A percentile compares a stretch with the other conserved stretches of the same genome.
phyloP scores from a whole-genome alignment of 257 asterid genomes.

The Capsicum rhomboideum region DNA sequence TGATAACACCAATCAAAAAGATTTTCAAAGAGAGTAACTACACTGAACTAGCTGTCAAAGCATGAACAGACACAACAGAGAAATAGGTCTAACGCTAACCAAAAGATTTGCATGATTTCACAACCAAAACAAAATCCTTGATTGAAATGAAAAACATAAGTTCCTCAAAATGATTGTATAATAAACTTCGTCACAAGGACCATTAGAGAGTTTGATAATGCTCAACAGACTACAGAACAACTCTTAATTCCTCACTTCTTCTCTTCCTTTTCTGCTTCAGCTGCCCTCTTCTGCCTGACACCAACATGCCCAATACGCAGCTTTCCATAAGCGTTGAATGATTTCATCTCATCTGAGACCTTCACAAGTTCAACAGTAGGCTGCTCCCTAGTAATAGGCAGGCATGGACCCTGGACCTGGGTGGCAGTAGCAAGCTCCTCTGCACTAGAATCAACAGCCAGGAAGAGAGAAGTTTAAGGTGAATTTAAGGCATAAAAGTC shows the following conservation, averaged over 20 bases:
- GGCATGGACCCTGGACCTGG: background rate
- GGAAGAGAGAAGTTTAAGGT: background rate
- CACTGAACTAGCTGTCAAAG: too few relatives aligned
- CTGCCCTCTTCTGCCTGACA: background rate
- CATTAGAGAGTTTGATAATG: background rate
- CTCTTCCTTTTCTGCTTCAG: background rate
- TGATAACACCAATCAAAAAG: background rate
- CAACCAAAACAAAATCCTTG: background rate
- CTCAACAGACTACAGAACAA: background rate
- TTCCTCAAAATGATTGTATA: background rate
- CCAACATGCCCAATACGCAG: background rate
- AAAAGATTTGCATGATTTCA: background rate
- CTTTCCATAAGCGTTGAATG: constrained; percentile 3
- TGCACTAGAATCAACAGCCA: constrained; percentile 5
- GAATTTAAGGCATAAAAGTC: too few relatives aligned
- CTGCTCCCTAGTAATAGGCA: constrained; percentile 3
- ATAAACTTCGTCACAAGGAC: background rate
- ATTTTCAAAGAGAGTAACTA: too few relatives aligned
- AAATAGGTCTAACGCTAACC: background rate
- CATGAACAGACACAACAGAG: background rate
- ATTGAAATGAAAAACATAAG: background rate
- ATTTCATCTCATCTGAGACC: background rate
- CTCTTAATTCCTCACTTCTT: background rate
- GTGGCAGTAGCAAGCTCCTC: background rate
- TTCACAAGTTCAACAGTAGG: constrained; percentile 8